A percentile compares a stretch with the other conserved stretches of the same genome.
These are phyloP conservation scores for Petrea volubilis DNA, from an alignment of 257 asterid genomes.

Conservation along the genomic window DNA sequence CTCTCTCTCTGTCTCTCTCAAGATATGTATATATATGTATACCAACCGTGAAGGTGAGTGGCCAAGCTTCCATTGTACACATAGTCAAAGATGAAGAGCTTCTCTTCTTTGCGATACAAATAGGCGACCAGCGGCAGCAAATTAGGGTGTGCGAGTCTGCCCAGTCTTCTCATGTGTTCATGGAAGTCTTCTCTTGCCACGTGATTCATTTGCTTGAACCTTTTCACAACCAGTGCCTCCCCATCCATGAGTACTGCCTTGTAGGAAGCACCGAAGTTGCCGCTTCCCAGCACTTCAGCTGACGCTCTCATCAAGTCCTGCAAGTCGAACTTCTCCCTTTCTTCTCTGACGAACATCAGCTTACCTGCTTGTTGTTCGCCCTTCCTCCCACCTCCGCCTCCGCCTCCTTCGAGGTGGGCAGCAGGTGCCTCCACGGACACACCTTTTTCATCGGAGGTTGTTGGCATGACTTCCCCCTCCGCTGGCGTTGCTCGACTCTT, in stretches of 20 bases:
- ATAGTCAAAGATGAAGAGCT: slow-evolving; percentile 69
- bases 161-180: slow-evolving; percentile 87
- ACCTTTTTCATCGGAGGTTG: slow-evolving; percentile 20
- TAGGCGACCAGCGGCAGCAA: slow-evolving; percentile 80
- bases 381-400: background rate
- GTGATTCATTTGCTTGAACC: slow-evolving; percentile 80
- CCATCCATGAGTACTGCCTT: slow-evolving; percentile 83
- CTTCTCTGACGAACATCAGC: slow-evolving; percentile 66
- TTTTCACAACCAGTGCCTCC: slow-evolving; percentile 75
- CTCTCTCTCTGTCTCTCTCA: too few species aligned
- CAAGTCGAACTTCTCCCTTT: slow-evolving; percentile 64
- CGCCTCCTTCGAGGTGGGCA: background rate
- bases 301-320: slow-evolving; percentile 87
- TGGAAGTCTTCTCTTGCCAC: slow-evolving; percentile 75
- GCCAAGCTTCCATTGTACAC: slow-evolving; percentile 70
- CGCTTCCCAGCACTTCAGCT: slow-evolving; percentile 86
- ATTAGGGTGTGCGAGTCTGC: slow-evolving; percentile 65
- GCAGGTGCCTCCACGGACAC: background rate
- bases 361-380: slow-evolving; percentile 37
- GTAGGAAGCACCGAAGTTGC: slow-evolving; percentile 86
- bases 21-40: background rate
- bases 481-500: slow-evolving; percentile 23
- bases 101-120: slow-evolving; percentile 86
- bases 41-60: slow-evolving; percentile 66
- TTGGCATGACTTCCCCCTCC: slow-evolving; percentile 21